Evolutionary conservation across 768 basidiomycete genomes (phyloP).

Genomic region (Cantharellus cinnabarinus): DNA sequence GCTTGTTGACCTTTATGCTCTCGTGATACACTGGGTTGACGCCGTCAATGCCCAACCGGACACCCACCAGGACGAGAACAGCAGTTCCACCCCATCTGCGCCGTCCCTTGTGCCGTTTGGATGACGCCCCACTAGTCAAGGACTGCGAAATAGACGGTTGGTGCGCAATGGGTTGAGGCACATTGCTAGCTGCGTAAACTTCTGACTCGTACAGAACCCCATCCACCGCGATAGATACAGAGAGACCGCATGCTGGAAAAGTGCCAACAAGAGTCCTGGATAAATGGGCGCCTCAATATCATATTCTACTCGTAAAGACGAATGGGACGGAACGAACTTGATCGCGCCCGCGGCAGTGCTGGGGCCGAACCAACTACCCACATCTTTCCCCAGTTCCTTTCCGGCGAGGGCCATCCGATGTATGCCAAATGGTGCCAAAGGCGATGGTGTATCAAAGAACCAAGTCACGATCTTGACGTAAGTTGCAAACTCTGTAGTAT

Average conservation of each 20-base stretch:
- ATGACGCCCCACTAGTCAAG: not conserved
- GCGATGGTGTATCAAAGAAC: slow-evolving; percentile 82
- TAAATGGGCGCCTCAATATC: not conserved
- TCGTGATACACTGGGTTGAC: slow-evolving; percentile 93
- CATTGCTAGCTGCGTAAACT: slow-evolving; percentile 54
- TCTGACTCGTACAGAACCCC: slow-evolving; percentile 67
- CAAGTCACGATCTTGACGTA: slow-evolving; percentile 86
- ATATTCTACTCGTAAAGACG: not conserved
- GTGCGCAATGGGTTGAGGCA: not conserved
- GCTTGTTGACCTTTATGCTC: slow-evolving; percentile 39
- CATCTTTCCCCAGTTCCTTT: slow-evolving; percentile 83
- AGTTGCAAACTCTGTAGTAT: slow-evolving; percentile 49
- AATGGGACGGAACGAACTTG: slow-evolving; percentile 30
- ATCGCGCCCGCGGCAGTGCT: slow-evolving; percentile 95
- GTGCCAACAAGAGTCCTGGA: slow-evolving; percentile 50
- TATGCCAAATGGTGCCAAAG: slow-evolving; percentile 77
- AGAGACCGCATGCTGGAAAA: slow-evolving; percentile 62
- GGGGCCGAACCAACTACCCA: slow-evolving; percentile 96
- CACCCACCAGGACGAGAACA: slow-evolving; percentile 70
- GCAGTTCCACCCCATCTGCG: slow-evolving; percentile 56
- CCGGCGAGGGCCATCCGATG: slow-evolving; percentile 92
- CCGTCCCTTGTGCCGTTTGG: not conserved
- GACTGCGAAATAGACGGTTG: slow-evolving; percentile 4
- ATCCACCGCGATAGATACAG: slow-evolving; percentile 68
- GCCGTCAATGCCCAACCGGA: slow-evolving; percentile 75